Evolutionary conservation across 1,139 yeast genomes (phyloP).

Genomic region (Yamadazyma diddensiae): DNA sequence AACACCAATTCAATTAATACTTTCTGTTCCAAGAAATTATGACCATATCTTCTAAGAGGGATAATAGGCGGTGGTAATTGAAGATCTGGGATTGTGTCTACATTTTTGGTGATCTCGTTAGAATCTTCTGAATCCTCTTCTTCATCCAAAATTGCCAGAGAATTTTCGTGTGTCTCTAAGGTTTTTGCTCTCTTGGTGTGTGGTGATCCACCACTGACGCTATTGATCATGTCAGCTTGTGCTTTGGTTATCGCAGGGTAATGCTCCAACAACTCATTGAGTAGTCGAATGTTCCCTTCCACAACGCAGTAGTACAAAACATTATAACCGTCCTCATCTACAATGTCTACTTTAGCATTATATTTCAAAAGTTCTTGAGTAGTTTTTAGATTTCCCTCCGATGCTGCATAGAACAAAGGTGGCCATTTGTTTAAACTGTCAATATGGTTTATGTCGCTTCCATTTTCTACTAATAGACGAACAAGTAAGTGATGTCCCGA

Average conservation of each 20-base stretch:
- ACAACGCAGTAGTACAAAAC: conserved; percentile 90
- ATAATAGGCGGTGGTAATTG: conserved; percentile 94
- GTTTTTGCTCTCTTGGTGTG: conserved; percentile 4
- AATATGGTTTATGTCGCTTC: conserved; percentile 73
- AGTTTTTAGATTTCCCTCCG: conserved; percentile 75
- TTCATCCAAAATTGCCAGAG: conserved; percentile 32
- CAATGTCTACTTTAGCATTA: conserved; percentile 68
- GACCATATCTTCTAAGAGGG: conserved; percentile 91
- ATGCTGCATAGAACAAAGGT: conserved; percentile 86
- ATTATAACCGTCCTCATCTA: conserved; percentile 82
- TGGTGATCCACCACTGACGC: conserved; percentile 4
- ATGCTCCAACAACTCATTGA: conserved; percentile 58
- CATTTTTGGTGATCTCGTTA: conserved; percentile 27
- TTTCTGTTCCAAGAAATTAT: conserved; percentile 87
- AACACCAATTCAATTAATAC: conserved; percentile 75
- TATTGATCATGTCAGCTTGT: conserved; percentile 1
- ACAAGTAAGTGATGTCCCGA: conserved; percentile 75
- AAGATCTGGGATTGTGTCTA: conserved; percentile 83
- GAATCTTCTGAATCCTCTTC: conserved; percentile 42
- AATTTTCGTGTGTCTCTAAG: conserved; percentile 1
- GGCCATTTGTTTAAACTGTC: conserved; percentile 94
- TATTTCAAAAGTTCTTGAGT: conserved; percentile 67
- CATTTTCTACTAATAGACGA: conserved; percentile 62
- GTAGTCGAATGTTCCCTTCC: conserved; percentile 83
- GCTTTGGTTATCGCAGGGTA: conserved; percentile 13